phyloP scores from a whole-genome alignment of 495 filamentous ascomycete genomes.

The Hypoxylon trugodes region DNA sequence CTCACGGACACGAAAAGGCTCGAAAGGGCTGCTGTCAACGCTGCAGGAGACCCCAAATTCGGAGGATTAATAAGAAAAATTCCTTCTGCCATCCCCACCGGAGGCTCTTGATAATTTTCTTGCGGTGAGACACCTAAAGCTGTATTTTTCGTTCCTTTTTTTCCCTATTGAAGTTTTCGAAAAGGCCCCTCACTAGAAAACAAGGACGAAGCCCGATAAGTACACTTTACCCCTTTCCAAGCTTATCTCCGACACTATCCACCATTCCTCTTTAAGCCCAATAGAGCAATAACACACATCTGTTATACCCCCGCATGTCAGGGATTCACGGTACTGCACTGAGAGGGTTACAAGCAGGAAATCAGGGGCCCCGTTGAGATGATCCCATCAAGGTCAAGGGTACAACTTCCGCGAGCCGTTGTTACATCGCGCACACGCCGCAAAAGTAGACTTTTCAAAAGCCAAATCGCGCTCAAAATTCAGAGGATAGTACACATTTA shows the following conservation, averaged over 20 bases:
- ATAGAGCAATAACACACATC: conserved; percentile 22
- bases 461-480: conserved; percentile 15
- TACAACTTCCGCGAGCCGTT: conserved; percentile 43
- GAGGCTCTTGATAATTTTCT: not conserved
- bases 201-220: not conserved
- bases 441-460: conserved; percentile 23
- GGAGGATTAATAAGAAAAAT: conserved; percentile 33
- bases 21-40: conserved; percentile 28
- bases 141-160: not conserved
- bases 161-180: not conserved
- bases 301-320: conserved; percentile 39
- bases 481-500: conserved; percentile 3
- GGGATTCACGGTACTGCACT: conserved; percentile 33
- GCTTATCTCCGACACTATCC: conserved; percentile 38
- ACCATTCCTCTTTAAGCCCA: conserved; percentile 17
- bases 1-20: conserved; percentile 28
- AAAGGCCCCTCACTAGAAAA: not conserved
- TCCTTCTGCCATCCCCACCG: conserved; percentile 16
- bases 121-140: not conserved
- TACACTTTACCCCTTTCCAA: conserved; percentile 30
- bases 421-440: conserved; percentile 36
- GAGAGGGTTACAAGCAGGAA: conserved; percentile 30
- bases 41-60: conserved; percentile 38
- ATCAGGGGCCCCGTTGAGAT: conserved; percentile 33
- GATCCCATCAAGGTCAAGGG: conserved; percentile 39